These are phyloP conservation scores for Rhypophila decipiens DNA, from an alignment of 495 filamentous ascomycete genomes.

Conservation along the genomic window DNA sequence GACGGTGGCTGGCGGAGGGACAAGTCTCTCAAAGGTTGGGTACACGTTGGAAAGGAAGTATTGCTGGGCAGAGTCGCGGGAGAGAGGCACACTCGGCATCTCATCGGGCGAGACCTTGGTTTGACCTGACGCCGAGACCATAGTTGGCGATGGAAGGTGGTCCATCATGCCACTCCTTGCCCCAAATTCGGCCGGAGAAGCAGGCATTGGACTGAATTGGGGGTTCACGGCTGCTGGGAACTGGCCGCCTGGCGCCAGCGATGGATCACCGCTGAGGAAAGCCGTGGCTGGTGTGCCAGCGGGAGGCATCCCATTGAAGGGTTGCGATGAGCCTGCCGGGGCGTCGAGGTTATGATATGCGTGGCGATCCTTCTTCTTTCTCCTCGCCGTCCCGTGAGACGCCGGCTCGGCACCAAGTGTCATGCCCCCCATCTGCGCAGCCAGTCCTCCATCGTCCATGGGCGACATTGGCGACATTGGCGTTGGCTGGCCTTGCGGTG, in stretches of 20 bases:
- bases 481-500: conserved; percentile 22
- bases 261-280: conserved; percentile 63
- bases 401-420: conserved; percentile 60
- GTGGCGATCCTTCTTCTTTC: conserved; percentile 91
- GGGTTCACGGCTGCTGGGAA: conserved; percentile 57
- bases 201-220: conserved; percentile 51
- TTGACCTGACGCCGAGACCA: conserved; percentile 50
- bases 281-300: conserved; percentile 53
- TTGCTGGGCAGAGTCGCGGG: conserved; percentile 71
- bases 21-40: conserved; percentile 87
- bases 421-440: conserved; percentile 83
- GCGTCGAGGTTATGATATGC: conserved; percentile 84
- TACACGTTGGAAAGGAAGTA: conserved; percentile 85
- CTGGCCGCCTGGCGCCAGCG: conserved; percentile 44
- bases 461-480: conserved; percentile 6
- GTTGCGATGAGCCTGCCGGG: conserved; percentile 54
- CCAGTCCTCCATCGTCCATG: conserved; percentile 52
- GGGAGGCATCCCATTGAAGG: conserved; percentile 60
- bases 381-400: conserved; percentile 42
- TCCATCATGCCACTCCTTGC: conserved; percentile 39
- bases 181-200: conserved; percentile 50
- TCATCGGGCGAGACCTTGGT: conserved; percentile 84
- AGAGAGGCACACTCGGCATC: conserved; percentile 83
- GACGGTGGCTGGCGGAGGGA: conserved; percentile 82
- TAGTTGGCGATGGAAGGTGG: conserved; percentile 23